A percentile compares a stretch with the other conserved stretches of the same genome.
These are phyloP conservation scores for Nicotiana sylvestris DNA, from an alignment of 257 asterid genomes.

Conservation along the genomic window DNA sequence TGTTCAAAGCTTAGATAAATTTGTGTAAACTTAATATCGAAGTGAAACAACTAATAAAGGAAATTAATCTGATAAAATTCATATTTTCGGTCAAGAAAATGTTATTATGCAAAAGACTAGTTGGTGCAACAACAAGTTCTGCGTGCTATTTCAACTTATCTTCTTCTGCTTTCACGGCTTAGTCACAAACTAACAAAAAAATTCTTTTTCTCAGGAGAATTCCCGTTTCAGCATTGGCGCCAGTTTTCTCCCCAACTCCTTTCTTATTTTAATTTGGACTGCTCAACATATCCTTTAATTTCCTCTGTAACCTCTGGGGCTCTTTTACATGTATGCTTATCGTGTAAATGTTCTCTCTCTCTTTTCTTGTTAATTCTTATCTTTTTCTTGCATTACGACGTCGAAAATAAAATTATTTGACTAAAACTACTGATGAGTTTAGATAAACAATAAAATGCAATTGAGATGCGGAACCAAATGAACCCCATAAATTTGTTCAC, in stretches of 20 bases:
- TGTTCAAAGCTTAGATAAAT: not conserved
- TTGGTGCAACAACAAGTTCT: not conserved
- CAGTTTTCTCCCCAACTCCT: slow-evolving; percentile 46
- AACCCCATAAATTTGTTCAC: too few species aligned
- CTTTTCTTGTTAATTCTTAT: not conserved
- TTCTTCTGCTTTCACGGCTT: not conserved
- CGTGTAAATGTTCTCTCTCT: not conserved
- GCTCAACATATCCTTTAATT: not conserved
- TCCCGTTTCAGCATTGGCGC: slow-evolving; percentile 23
- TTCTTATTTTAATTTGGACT: slow-evolving; percentile 46
- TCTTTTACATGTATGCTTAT: not conserved
- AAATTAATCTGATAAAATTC: not conserved
- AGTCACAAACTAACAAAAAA: not conserved
- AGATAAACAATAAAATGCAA: not conserved
- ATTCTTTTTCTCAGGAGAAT: slow-evolving; percentile 30
- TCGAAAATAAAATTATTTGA: too few species aligned
- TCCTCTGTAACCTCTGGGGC: not conserved
- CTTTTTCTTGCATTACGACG: too few species aligned
- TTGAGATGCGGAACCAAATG: not conserved
- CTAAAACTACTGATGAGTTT: not conserved
- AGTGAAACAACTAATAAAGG: not conserved
- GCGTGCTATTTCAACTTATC: not conserved
- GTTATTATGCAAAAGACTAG: not conserved
- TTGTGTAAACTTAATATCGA: not conserved
- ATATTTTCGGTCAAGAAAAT: not conserved